These are phyloP conservation scores for Phaeosphaeria sp. DNA, from an alignment of 2,329 filamentous ascomycete species.

Conservation along the genomic window DNA sequence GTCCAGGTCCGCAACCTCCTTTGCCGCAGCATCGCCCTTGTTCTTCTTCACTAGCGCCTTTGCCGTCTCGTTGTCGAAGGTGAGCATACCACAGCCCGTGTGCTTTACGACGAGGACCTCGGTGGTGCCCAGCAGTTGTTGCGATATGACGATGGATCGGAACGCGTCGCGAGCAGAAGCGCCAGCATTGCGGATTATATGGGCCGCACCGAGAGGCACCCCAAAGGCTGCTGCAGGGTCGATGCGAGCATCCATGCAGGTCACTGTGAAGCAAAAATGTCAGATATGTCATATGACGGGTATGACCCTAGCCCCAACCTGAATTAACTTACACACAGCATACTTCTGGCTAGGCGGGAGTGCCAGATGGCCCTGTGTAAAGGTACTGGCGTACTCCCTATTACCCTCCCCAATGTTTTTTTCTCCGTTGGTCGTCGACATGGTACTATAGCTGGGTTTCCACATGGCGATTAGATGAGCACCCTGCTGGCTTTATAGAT, in stretches of 20 bases:
- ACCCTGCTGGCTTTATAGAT: constrained; percentile 12
- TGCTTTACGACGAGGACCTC: constrained; percentile 80
- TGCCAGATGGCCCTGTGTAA: constrained; percentile 70
- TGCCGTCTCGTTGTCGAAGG: constrained; percentile 67
- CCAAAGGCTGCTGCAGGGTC: constrained; percentile 73
- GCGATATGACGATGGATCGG: constrained; percentile 77
- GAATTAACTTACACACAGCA: constrained; percentile 59
- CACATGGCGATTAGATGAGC: neutral
- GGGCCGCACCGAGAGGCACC: constrained; percentile 76
- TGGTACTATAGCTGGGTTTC: constrained; percentile 1
- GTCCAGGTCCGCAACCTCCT: constrained; percentile 58
- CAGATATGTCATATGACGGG: constrained; percentile 7
- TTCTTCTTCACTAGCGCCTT: constrained; percentile 64
- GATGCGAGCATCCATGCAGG: constrained; percentile 82
- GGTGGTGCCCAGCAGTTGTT: constrained; percentile 78
- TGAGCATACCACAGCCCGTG: constrained; percentile 76
- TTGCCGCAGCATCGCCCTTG: constrained; percentile 59
- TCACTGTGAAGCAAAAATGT: constrained; percentile 55
- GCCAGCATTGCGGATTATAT: constrained; percentile 74
- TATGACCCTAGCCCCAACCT: too few relatives aligned
- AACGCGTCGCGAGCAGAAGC: constrained; percentile 72
- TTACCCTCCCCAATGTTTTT: constrained; percentile 65
- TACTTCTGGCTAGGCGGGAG: constrained; percentile 76
- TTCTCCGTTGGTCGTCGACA: constrained; percentile 57
- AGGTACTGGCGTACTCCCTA: constrained; percentile 62